Evolutionary conservation across 164 flowering plant genomes (phyloP), one percentile per base, ranked within the genome.

Genomic region (Chimonanthus salicifolius): DNA sequence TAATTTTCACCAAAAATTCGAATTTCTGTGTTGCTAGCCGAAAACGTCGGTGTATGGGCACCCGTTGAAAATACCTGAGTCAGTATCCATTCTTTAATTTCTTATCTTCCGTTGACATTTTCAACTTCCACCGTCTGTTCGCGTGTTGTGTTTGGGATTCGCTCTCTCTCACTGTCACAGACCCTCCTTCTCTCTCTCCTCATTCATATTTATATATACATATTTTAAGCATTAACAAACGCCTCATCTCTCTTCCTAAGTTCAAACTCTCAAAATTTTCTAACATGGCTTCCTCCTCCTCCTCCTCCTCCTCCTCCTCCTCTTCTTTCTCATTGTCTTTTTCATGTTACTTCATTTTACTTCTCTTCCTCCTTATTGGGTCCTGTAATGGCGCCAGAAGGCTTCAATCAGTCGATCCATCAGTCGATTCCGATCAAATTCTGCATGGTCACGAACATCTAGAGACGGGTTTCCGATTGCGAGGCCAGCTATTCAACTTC

Each of bases 261-360:
- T 33, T 33, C 33, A 33, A 33, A 33, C 33, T 20, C 33, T 47
- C 47, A 68, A 21, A 72, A 11, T 20, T 18, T 33, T 69, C 63
- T n/a, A 20, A 45, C 21, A 73, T 73, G 75, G 69, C 63, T 6
- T 11, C 60, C 70, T 66, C 9, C 72, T 7, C 8, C 73, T 58
- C 50, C 75, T 11, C 60, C 70, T 66, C 9, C 72, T 7, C 8
- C 73, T 58, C 50, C 75, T 47, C 2, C 64, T 13, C 13, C 62
- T n/a, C 33, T 33, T 33, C 68, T 10, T 21, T 44, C 4, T 21
- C 5, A 18, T 10, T 46, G 33, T 51, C 64, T 8, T 66, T 48
- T 0, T 33, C 33, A 33, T 73, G 46, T 9, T 15, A 60, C 51
- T 9, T 72, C 58, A 43, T 73, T 20, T 63, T 73, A 18, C 47